These are phyloP conservation scores for Mucor lusitanicus DNA, from an alignment of 371 early-diverging fungal species.

Conservation along the genomic window DNA sequence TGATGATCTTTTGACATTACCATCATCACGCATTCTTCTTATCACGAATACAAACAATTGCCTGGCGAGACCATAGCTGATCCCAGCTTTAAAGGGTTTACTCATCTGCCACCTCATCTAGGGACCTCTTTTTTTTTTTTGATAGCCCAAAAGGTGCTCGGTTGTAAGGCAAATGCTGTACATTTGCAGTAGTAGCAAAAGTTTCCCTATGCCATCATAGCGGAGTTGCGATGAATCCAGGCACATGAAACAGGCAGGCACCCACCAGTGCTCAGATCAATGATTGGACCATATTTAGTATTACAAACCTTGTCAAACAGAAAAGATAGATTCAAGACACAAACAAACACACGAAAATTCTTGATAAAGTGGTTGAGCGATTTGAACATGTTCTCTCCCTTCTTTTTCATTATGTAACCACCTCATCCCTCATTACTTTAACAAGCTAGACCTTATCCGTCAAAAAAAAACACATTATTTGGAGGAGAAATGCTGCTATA, in stretches of 20 bases:
- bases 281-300: background rate
- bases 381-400: background rate
- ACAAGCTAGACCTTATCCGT: background rate
- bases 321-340: background rate
- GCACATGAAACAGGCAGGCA: background rate
- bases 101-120: too few species aligned
- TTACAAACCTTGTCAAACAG: background rate
- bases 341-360: background rate
- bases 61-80: too few species aligned
- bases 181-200: too few species aligned
- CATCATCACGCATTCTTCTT: too few species aligned
- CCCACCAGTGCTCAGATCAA: background rate
- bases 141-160: too few species aligned
- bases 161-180: too few species aligned
- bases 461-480: background rate
- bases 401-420: background rate
- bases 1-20: too few species aligned
- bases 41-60: too few species aligned
- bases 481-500: too few species aligned
- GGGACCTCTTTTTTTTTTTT: too few species aligned
- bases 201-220: too few species aligned
- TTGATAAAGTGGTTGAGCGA: background rate
- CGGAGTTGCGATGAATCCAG: background rate
- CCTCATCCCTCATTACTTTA: background rate
- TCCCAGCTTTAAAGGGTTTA: too few species aligned